Evolutionary conservation across 768 basidiomycete genomes (phyloP).

Genomic region (Suillus decipiens): DNA sequence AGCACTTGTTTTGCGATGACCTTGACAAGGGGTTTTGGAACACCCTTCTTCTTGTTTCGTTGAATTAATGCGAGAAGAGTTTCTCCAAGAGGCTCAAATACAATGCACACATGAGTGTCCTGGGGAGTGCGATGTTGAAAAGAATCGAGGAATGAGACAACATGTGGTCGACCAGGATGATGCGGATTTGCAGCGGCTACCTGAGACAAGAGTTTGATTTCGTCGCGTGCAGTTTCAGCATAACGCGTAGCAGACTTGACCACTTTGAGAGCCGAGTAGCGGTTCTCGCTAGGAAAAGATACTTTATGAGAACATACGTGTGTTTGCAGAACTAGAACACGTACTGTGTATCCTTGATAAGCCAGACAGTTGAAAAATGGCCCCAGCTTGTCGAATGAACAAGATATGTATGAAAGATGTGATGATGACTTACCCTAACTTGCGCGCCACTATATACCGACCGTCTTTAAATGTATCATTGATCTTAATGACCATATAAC

Average conservation of each 20-base stretch:
- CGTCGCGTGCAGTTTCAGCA: slow-evolving; percentile 94
- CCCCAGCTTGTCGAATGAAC: slow-evolving; percentile 67
- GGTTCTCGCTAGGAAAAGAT: slow-evolving; percentile 49
- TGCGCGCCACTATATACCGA: slow-evolving; percentile 84
- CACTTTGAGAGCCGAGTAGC: slow-evolving; percentile 90
- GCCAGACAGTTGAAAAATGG: slow-evolving; percentile 95
- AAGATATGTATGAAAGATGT: background rate
- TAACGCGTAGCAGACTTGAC: slow-evolving; percentile 95
- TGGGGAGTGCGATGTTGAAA: slow-evolving; percentile 79
- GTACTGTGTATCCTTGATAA: slow-evolving; percentile 76
- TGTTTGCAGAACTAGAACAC: slow-evolving; percentile 32
- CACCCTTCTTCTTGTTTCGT: slow-evolving; percentile 80
- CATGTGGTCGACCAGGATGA: slow-evolving; percentile 77
- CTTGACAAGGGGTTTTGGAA: slow-evolving; percentile 81
- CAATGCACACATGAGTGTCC: slow-evolving; percentile 82
- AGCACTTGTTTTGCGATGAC: slow-evolving; percentile 85
- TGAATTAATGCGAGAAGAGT: slow-evolving; percentile 74
- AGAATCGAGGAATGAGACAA: slow-evolving; percentile 90
- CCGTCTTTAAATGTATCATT: slow-evolving; percentile 82
- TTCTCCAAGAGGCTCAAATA: slow-evolving; percentile 85
- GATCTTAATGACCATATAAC: slow-evolving; percentile 80
- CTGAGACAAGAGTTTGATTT: slow-evolving; percentile 87
- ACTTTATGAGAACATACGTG: slow-evolving; percentile 15
- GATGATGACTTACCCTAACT: slow-evolving; percentile 67
- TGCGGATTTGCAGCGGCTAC: slow-evolving; percentile 69